Conservation (phyloP, 257 asterid species). For the Solanum ossicruentum region DNA sequence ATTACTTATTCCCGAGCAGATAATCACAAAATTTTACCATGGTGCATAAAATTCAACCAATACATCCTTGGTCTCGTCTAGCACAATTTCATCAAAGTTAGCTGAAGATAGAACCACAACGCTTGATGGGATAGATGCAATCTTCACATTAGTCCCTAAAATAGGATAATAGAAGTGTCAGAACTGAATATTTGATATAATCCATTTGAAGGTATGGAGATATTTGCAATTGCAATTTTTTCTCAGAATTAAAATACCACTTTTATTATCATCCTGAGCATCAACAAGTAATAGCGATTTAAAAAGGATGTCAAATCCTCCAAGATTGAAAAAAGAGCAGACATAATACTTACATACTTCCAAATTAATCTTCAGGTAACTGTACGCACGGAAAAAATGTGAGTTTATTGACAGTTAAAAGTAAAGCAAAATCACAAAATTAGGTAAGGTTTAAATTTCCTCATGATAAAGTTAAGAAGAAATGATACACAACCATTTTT, state of each 20-base stretch:
- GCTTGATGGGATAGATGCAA: constrained; percentile 58
- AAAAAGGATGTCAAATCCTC: background rate
- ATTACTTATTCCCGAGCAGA: background rate
- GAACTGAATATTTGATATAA: background rate
- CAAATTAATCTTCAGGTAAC: background rate
- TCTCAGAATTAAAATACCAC: background rate
- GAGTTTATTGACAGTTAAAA: background rate
- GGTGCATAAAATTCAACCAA: constrained; percentile 96
- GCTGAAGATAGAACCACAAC: constrained; percentile 67
- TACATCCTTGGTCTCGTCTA: constrained; percentile 68
- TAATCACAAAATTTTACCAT: constrained; percentile 36
- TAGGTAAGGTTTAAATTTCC: background rate
- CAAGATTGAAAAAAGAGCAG: background rate
- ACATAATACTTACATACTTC: background rate
- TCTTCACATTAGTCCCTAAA: constrained; percentile 81
- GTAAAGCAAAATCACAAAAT: background rate
- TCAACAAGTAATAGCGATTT: background rate
- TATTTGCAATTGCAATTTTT: background rate
- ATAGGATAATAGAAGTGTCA: background rate
- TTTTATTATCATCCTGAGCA: background rate
- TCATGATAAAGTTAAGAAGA: background rate
- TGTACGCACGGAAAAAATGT: background rate
- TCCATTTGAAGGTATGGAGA: background rate
- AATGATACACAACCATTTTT: background rate
- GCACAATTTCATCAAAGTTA: constrained; percentile 69